Percentiles rank a stretch among this genome's conserved stretches.
Evolutionary conservation across 768 basidiomycete species (phyloP).

Genomic region (Amanita subjunquillea): DNA sequence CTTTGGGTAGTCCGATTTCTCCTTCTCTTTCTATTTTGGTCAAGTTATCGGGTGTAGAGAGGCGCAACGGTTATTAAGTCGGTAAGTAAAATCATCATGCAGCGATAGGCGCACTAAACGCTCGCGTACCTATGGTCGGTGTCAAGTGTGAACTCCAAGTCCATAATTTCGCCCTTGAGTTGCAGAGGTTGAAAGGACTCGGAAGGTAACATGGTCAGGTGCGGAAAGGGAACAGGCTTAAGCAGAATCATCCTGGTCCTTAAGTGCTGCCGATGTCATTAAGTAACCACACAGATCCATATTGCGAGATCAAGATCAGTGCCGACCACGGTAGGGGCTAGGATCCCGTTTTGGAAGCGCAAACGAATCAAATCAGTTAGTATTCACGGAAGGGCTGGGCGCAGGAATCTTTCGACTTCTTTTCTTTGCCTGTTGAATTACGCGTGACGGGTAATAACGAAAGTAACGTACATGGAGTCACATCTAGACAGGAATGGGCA

Average conservation of each 20-base stretch:
- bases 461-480: conserved; percentile 16
- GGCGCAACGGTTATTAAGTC: conserved; percentile 36
- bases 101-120: conserved; percentile 11
- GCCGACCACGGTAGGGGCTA: conserved; percentile 14
- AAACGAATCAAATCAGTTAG: conserved; percentile 5
- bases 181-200: conserved; percentile 48
- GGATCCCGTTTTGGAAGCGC: conserved; percentile 11
- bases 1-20: conserved; percentile 90
- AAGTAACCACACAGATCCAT: conserved; percentile 41
- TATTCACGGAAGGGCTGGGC: conserved; percentile 7
- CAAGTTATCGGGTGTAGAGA: conserved; percentile 31
- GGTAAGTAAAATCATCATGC: conserved; percentile 26
- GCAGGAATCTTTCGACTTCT: conserved; percentile 5
- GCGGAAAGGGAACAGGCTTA: conserved; percentile 38
- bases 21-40: conserved; percentile 65
- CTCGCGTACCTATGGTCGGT: conserved; percentile 50
- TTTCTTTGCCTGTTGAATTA: conserved; percentile 13
- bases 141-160: conserved; percentile 64
- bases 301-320: conserved; percentile 34
- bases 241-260: conserved; percentile 35
- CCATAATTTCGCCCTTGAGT: conserved; percentile 70
- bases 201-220: conserved; percentile 43
- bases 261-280: conserved; percentile 51
- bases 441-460: conserved; percentile 19
- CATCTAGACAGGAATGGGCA: conserved; percentile 18